A percentile compares a stretch with the other conserved stretches of the same genome.
phyloP scores from a whole-genome alignment of 805 yeast genomes.

The Candida vaughaniae region DNA sequence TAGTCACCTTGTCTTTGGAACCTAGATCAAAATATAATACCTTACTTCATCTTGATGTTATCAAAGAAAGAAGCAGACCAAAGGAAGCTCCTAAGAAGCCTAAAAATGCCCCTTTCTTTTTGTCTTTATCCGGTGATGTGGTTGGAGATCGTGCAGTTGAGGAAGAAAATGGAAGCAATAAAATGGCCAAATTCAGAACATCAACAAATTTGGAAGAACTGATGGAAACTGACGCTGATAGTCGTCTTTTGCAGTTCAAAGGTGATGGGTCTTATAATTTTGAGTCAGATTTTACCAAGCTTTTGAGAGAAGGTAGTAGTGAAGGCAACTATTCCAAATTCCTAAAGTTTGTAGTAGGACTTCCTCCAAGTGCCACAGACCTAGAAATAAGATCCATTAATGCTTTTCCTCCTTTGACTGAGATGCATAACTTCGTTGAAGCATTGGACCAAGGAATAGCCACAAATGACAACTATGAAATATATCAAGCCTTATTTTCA shows the following conservation, averaged over 20 bases:
- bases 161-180: conserved; percentile 32
- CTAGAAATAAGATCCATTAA: conserved; percentile 82
- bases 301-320: conserved; percentile 54
- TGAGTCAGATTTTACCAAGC: conserved; percentile 71
- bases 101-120: conserved; percentile 76
- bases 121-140: conserved; percentile 61
- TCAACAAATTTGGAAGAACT: conserved; percentile 12
- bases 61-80: conserved; percentile 86
- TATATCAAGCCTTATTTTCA: conserved; percentile 77
- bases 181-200: conserved; percentile 9
- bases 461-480: conserved; percentile 63
- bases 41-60: conserved; percentile 75
- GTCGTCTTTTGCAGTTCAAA: conserved; percentile 33
- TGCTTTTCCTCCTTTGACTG: conserved; percentile 62
- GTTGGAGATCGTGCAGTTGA: conserved; percentile 68
- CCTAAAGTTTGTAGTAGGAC: conserved; percentile 50
- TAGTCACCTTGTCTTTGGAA: conserved; percentile 73
- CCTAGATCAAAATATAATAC: conserved; percentile 81
- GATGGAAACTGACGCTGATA: conserved; percentile 21
- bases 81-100: conserved; percentile 85
- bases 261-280: conserved; percentile 43
- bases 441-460: conserved; percentile 63
- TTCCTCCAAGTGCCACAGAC: conserved; percentile 79
- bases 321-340: conserved; percentile 46
- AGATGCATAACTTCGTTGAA: conserved; percentile 62